Evolutionary conservation across 2,329 filamentous ascomycete species (phyloP).

Genomic region (Waltergamsia citrina): DNA sequence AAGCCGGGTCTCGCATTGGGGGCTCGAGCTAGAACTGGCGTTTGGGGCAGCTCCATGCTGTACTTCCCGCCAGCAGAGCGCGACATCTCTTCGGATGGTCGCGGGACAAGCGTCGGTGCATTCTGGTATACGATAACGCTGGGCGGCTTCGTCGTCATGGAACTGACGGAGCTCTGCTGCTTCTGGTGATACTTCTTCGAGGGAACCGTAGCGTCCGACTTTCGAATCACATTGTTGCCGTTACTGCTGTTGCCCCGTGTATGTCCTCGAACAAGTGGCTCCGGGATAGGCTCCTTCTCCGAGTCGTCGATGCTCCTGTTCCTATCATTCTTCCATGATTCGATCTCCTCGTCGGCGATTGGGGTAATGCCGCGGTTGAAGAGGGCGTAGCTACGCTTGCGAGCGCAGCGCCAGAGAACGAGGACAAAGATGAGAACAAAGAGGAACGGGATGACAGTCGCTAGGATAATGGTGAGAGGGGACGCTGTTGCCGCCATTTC

Average conservation of each 20-base stretch:
- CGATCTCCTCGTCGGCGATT: constrained; percentile 57
- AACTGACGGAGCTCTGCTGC: constrained; percentile 18
- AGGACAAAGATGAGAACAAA: constrained; percentile 21
- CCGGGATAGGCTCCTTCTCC: constrained; percentile 12
- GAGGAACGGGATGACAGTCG: constrained; percentile 37
- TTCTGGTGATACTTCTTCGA: constrained; percentile 12
- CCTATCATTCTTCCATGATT: constrained; percentile 45
- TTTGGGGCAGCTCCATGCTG: constrained; percentile 34
- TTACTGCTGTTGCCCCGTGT: constrained; percentile 3
- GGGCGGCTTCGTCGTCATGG: constrained; percentile 34
- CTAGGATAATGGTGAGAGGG: constrained; percentile 38
- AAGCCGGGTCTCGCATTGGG: constrained; percentile 54
- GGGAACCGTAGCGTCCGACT: constrained; percentile 4
- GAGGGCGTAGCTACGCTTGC: constrained; percentile 29
- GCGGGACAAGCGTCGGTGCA: constrained; percentile 13
- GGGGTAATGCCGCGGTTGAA: constrained; percentile 48
- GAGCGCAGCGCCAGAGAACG: constrained; percentile 27
- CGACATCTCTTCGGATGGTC: constrained; percentile 19
- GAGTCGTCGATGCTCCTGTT: constrained; percentile 24
- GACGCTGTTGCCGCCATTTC: neutral
- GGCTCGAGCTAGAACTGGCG: constrained; percentile 46
- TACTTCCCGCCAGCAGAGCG: constrained; percentile 19
- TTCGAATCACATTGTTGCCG: constrained; percentile 1
- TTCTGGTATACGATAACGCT: constrained; percentile 45
- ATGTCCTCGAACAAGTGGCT: too few species aligned